These are phyloP conservation scores for Trypanosoma mega DNA, from an alignment of 208 protist genomes.

Conservation along the genomic window DNA sequence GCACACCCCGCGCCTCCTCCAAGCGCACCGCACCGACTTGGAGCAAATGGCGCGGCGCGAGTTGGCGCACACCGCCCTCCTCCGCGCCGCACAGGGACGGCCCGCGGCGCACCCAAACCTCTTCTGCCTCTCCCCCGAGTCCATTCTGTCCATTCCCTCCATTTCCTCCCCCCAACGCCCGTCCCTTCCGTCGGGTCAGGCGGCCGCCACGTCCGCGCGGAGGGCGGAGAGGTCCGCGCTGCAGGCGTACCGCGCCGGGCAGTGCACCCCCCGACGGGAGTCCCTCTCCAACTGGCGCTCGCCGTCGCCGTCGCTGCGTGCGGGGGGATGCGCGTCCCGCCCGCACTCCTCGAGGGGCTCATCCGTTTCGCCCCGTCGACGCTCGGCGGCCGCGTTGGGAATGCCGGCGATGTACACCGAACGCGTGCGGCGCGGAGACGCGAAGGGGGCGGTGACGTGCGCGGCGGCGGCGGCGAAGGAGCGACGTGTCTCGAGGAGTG, in stretches of 20 bases:
- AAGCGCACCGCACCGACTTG: slow-evolving; percentile 10
- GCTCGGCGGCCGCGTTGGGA: not conserved
- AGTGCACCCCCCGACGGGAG: too few relatives aligned
- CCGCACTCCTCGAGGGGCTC: not conserved
- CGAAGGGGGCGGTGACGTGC: not conserved
- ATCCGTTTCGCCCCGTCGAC: not conserved
- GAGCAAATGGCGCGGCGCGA: slow-evolving; percentile 13
- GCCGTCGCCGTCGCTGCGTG: not conserved
- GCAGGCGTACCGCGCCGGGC: too few relatives aligned
- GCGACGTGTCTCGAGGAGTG: too few relatives aligned
- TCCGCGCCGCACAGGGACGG: slow-evolving; percentile 19
- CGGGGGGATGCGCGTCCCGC: not conserved
- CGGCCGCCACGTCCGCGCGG: too few relatives aligned
- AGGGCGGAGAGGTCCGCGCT: too few relatives aligned
- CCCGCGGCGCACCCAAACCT: not conserved
- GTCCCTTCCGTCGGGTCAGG: too few relatives aligned
- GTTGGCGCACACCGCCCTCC: slow-evolving; percentile 21
- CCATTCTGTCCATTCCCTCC: not conserved
- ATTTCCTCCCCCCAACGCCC: not conserved
- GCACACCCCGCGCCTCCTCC: not conserved
- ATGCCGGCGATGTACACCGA: not conserved
- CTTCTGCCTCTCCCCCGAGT: not conserved
- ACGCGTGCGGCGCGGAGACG: not conserved
- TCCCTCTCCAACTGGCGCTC: not conserved
- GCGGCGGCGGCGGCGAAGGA: not conserved